phyloP scores from a whole-genome alignment of 768 basidiomycete species.

The Mycena galopus region DNA sequence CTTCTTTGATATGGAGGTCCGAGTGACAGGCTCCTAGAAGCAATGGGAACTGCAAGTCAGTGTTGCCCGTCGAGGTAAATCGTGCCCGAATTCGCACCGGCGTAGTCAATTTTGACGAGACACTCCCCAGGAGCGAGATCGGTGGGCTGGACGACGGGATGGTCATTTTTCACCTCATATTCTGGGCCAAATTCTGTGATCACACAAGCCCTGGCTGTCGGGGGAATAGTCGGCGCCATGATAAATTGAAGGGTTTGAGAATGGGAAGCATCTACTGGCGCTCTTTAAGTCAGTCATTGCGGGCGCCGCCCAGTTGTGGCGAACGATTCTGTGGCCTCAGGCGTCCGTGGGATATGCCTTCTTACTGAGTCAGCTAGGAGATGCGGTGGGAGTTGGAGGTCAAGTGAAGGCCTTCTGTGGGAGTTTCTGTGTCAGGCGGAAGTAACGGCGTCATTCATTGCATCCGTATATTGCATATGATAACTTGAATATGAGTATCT shows the following conservation, averaged over 20 bases:
- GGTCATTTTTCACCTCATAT: constrained; percentile 48
- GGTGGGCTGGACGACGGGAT: constrained; percentile 69
- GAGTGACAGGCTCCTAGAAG: constrained; percentile 71
- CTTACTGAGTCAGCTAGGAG: neutral
- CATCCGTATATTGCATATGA: neutral
- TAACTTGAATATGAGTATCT: too few species aligned
- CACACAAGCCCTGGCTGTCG: neutral
- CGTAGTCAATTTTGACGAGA: constrained; percentile 77
- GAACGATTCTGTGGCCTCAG: neutral
- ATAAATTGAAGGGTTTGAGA: neutral
- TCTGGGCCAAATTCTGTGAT: neutral
- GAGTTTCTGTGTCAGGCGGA: neutral
- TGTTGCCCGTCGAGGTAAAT: too few species aligned
- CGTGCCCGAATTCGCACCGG: constrained; percentile 55
- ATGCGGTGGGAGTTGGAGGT: neutral
- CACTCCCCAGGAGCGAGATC: constrained; percentile 74
- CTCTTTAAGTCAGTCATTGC: neutral
- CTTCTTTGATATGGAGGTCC: constrained; percentile 76
- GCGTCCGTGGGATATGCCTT: neutral
- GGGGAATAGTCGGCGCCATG: neutral
- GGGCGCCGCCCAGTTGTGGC: neutral
- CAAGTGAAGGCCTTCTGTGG: neutral
- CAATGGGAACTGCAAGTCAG: neutral
- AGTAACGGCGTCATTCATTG: neutral
- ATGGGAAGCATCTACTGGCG: neutral